Base-by-base conservation (phyloP, 345 rosid genomes). In the Corchorus olitorius region DNA sequence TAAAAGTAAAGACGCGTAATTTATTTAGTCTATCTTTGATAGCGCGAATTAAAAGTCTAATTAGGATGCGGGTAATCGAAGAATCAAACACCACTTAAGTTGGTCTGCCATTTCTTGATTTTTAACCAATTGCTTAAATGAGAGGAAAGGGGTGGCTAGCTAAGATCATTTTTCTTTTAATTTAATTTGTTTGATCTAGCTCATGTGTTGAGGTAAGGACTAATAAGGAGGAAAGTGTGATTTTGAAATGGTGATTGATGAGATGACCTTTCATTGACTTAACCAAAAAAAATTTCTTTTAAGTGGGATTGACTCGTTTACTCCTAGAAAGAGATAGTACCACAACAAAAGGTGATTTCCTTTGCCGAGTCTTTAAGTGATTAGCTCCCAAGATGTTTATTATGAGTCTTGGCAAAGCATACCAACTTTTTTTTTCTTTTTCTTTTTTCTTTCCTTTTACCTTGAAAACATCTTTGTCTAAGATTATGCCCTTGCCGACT, bases 101-200 rank as follows among this genome's bases (percentile, higher is more conserved):
- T 82, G 83, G 89, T 87, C 89, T 83, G 85, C 89, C 86, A 84
- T 83, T 83, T 7, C 15, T 22, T 41, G 20, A 35, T 19, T 19
- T 46, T 72, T 27, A 72, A 60, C 72, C 69, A 71, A 55, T 65
- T 33, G 8, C 49, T 17, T 61, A 17, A 74, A 0, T 4, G 45
- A 5, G 6, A 33, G 14, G 12, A 22, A 39, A 50, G n/a, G 63
- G n/a, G 6, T 15, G 12, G 37, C 49, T 56, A 12, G 5, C 14
- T 3, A 3, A 35, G 14, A 8, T n/a, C n/a, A n/a, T 66, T 70
- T 63, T 70, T 43, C 17, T 56, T 50, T 27, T 27, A 27, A 27
- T 27, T 27, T 70, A 6, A 0, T 39, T 65, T 12, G 4, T 9
- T 0, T 65, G n/a, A n/a, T n/a, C 16, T 3, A 11, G 20, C 15